Conservation (phyloP, 768 basidiomycete species). For the Podaxis rugospora region DNA sequence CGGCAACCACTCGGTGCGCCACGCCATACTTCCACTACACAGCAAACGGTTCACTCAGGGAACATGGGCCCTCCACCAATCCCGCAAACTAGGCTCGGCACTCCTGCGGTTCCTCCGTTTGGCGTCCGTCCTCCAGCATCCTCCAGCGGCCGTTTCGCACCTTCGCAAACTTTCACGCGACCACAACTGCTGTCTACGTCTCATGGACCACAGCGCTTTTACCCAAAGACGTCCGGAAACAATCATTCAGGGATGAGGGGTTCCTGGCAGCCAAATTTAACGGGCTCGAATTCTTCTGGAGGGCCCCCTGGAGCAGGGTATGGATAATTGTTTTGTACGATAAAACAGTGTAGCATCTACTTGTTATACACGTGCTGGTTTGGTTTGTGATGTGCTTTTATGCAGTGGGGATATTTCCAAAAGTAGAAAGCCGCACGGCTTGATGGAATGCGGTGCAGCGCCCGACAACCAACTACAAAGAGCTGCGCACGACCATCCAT, state of each 20-base stretch:
- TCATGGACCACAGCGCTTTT: slow-evolving; percentile 8
- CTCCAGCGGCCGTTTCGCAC: slow-evolving; percentile 14
- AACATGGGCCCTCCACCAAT: slow-evolving; percentile 53
- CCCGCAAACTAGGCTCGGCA: slow-evolving; percentile 34
- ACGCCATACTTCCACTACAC: slow-evolving; percentile 9
- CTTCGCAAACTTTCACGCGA: not conserved
- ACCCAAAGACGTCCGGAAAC: not conserved
- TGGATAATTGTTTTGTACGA: not conserved
- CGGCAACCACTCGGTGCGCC: slow-evolving; percentile 6
- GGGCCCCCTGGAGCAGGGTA: not conserved
- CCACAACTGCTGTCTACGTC: slow-evolving; percentile 1
- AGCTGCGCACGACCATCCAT: not conserved
- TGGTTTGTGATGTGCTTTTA: not conserved
- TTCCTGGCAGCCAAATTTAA: not conserved
- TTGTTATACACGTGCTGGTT: not conserved
- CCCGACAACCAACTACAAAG: not conserved
- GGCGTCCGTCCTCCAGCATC: not conserved
- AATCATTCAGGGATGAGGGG: not conserved
- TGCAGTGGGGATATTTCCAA: not conserved
- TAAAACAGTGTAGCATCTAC: not conserved
- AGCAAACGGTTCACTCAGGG: slow-evolving; percentile 20
- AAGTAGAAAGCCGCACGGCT: not conserved
- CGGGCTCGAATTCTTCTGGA: not conserved
- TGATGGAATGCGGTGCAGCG: slow-evolving; percentile 6
- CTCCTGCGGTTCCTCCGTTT: slow-evolving; percentile 10